Percentiles rank a stretch among this genome's conserved stretches.
These are phyloP conservation scores for Lipomyces starkeyi DNA, from an alignment of 805 yeast genomes.

Conservation along the genomic window DNA sequence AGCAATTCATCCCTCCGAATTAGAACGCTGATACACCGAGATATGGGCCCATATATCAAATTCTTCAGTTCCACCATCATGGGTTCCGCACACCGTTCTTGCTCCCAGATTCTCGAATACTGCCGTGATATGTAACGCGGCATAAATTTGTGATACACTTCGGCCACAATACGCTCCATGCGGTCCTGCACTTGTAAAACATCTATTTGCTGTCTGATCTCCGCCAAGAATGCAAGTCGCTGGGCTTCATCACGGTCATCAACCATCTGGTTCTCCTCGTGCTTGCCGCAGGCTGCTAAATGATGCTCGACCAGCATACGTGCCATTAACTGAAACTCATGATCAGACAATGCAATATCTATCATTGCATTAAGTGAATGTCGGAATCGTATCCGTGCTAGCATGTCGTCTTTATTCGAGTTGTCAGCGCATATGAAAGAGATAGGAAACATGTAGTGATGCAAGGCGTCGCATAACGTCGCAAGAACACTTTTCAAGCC, in stretches of 20 bases:
- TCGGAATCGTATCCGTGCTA: slow-evolving; percentile 17
- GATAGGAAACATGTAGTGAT: slow-evolving; percentile 30
- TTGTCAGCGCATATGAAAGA: not conserved
- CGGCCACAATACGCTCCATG: slow-evolving; percentile 25
- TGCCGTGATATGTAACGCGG: slow-evolving; percentile 17
- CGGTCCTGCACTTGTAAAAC: slow-evolving; percentile 17
- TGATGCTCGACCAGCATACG: slow-evolving; percentile 23
- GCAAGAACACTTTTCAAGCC: slow-evolving; percentile 13
- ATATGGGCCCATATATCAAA: slow-evolving; percentile 19
- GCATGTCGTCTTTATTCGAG: slow-evolving; percentile 1
- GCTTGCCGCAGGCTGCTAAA: slow-evolving; percentile 11
- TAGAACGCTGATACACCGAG: slow-evolving; percentile 9
- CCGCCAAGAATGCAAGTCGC: slow-evolving; percentile 10
- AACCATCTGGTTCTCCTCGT: slow-evolving; percentile 6
- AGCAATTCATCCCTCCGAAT: slow-evolving; percentile 16
- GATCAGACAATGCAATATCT: slow-evolving; percentile 27
- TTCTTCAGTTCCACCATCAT: slow-evolving; percentile 17
- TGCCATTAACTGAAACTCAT: slow-evolving; percentile 24
- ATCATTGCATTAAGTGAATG: slow-evolving; percentile 29
- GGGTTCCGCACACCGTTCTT: slow-evolving; percentile 21
- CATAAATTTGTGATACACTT: slow-evolving; percentile 26
- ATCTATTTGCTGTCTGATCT: slow-evolving; percentile 10
- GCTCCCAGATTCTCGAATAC: slow-evolving; percentile 25
- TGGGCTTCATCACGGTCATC: slow-evolving; percentile 12
- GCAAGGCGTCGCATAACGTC: slow-evolving; percentile 28